Percentiles rank a stretch among this genome's conserved stretches.
These are phyloP conservation scores for Aspergillus funiculosus DNA, from an alignment of 495 filamentous ascomycete species.

Conservation along the genomic window DNA sequence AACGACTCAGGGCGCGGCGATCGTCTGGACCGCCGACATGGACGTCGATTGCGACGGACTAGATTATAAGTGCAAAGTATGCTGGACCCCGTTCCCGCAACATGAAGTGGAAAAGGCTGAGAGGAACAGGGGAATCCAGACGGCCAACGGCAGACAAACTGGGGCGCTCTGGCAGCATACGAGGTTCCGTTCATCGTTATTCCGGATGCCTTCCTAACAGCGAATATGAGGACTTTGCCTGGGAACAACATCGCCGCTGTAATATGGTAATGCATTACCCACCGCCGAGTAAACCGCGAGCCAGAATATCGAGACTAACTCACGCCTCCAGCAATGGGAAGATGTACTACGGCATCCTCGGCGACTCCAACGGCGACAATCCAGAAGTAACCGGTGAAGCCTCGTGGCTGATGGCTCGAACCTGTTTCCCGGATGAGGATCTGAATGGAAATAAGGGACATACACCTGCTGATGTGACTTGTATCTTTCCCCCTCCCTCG, in stretches of 20 bases:
- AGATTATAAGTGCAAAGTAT: conserved; percentile 29
- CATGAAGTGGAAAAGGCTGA: neutral
- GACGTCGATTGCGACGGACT: conserved; percentile 39
- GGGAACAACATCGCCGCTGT: conserved; percentile 37
- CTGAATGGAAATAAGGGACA: conserved; percentile 32
- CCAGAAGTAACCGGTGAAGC: conserved; percentile 36
- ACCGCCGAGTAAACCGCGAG: neutral
- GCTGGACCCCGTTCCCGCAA: neutral
- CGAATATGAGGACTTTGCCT: conserved; percentile 21
- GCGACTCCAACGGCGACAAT: conserved; percentile 31
- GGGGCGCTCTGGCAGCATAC: conserved; percentile 35
- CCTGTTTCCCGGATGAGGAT: conserved; percentile 34
- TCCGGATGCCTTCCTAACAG: conserved; percentile 26
- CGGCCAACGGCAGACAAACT: conserved; percentile 30
- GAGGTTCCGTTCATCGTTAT: conserved; percentile 38
- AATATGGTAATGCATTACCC: conserved; percentile 26
- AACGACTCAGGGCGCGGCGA: conserved; percentile 28
- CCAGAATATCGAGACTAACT: neutral
- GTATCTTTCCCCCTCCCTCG: conserved; percentile 14
- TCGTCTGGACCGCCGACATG: conserved; percentile 35
- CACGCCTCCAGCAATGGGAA: conserved; percentile 28
- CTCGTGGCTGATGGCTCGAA: conserved; percentile 37
- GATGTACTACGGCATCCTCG: conserved; percentile 39
- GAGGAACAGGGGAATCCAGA: conserved; percentile 30
- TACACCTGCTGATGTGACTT: conserved; percentile 28